Evolutionary conservation across 345 rosid genomes (phyloP), one percentile per base, ranked within the genome.

Genomic region (Luvunga scandens): DNA sequence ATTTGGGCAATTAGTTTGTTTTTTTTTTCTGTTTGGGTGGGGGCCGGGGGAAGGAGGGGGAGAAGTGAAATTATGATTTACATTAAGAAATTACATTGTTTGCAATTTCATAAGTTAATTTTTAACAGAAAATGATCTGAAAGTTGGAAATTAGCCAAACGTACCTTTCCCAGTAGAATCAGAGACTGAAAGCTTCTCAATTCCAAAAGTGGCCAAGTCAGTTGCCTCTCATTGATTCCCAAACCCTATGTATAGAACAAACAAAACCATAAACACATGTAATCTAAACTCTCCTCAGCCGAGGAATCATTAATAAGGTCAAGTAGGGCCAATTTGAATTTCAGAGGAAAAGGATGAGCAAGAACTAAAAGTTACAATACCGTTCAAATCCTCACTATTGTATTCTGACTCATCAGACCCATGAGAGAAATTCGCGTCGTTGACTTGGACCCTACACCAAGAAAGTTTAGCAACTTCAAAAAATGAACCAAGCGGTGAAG

Each of bases 371-470:
- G 12, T 18, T 9, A 13, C 10, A 53, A 12, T 91, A 95, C 97
- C 98, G 38, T 95, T 96, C 31, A 97, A 96, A 83, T 94, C 98
- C 53, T 94, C 93, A 74, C 89, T 91, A 70, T 89, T 95, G 31
- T 83, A 83, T 59, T 91, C 97, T 38, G 97, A 90, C 57, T 87
- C 94, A 87, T 90, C 90, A 56, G 80, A 83, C 48, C 90, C 97
- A 79, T 87, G 93, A 55, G 71, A 91, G 77, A 90, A 91, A 25
- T 94, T 97, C 71, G 89, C 94, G 59, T 91, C 96, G 73, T 93
- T 93, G 7, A 96, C 95, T 81, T 79, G 88, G 31, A 96, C 91
- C 74, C 98, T 96, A 83, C 50, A 83, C 60, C 59, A 78, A 80
- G n/a, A 28, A 50, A 10, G 79, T 60, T 45, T 39, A 68, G 30